Percentiles rank a stretch among this genome's conserved stretches.
These are phyloP conservation scores for Thelonectria rubi DNA, from an alignment of 2,329 filamentous ascomycete species.

Conservation along the genomic window DNA sequence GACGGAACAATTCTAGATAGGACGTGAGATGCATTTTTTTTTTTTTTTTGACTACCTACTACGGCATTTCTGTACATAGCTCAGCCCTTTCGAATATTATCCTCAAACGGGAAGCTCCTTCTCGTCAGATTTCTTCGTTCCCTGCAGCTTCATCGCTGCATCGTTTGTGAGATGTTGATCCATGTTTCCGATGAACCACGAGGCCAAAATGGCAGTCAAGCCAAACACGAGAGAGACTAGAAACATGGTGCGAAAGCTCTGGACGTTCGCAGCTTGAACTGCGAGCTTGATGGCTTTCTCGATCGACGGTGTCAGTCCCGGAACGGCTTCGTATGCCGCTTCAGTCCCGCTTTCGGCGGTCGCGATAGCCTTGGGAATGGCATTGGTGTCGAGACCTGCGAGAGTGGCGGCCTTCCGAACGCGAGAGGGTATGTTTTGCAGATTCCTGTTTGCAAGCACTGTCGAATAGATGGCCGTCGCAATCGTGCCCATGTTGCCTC, in stretches of 20 bases:
- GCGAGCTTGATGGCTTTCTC: constrained; percentile 2
- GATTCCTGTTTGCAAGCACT: constrained; percentile 7
- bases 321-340: not conserved
- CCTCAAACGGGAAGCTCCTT: too few relatives aligned
- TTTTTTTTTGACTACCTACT: too few relatives aligned
- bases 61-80: too few relatives aligned
- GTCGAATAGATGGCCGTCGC: constrained; percentile 12
- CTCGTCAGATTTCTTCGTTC: too few relatives aligned
- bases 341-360: not conserved
- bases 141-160: constrained; percentile 5
- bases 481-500: constrained; percentile 10
- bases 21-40: too few relatives aligned
- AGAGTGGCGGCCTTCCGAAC: not conserved
- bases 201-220: not conserved
- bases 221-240: constrained; percentile 5
- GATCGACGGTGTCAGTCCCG: not conserved
- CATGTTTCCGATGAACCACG: constrained; percentile 12
- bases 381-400: not conserved
- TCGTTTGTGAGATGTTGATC: constrained; percentile 1
- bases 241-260: constrained; percentile 12
- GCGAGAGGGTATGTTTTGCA: not conserved
- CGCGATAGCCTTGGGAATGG: not conserved
- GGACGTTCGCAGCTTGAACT: not conserved
- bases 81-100: too few relatives aligned
- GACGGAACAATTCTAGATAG: not conserved